phyloP scores from a whole-genome alignment of 176 grass and related monocot species.

The Triticum urartu region DNA sequence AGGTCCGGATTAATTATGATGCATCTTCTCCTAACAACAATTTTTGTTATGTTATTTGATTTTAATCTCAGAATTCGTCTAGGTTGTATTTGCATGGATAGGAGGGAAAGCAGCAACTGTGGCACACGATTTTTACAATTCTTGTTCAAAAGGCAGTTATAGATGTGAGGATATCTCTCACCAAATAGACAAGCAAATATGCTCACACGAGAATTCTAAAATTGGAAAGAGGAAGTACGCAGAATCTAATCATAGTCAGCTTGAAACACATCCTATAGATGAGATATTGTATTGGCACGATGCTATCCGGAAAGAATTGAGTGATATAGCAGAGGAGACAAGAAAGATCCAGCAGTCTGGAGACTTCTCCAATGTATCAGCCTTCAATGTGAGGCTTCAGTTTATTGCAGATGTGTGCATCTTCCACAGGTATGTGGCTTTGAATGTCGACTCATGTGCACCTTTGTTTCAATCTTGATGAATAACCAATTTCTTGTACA shows the following conservation, averaged over 20 bases:
- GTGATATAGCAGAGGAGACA: slow-evolving; percentile 61
- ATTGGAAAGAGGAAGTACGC: slow-evolving; percentile 58
- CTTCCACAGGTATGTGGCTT: slow-evolving; percentile 67
- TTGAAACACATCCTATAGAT: slow-evolving; percentile 71
- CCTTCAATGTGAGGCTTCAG: slow-evolving; percentile 63
- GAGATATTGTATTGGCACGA: slow-evolving; percentile 94
- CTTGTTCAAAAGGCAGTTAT: slow-evolving; percentile 16
- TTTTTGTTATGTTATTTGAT: slow-evolving; percentile 24
- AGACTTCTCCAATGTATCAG: slow-evolving; percentile 68
- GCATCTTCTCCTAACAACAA: slow-evolving; percentile 8
- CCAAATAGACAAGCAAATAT: slow-evolving; percentile 18
- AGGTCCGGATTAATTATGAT: slow-evolving; percentile 41
- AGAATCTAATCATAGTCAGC: slow-evolving; percentile 32
- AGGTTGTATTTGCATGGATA: slow-evolving; percentile 87
- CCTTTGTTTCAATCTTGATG: slow-evolving; percentile 14
- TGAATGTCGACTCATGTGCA: slow-evolving; percentile 22
- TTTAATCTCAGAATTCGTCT: slow-evolving; percentile 22
- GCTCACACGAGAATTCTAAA: slow-evolving; percentile 41
- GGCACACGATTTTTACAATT: slow-evolving; percentile 9
- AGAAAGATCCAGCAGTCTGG: slow-evolving; percentile 61
- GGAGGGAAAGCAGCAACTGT: slow-evolving; percentile 43
- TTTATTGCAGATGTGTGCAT: slow-evolving; percentile 89
- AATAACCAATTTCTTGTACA: background rate
- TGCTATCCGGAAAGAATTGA: slow-evolving; percentile 70
- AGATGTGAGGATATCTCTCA: slow-evolving; percentile 17